Evolutionary conservation across 1,139 yeast species (phyloP).

Genomic region (Yamadazyma songkhlaensis): DNA sequence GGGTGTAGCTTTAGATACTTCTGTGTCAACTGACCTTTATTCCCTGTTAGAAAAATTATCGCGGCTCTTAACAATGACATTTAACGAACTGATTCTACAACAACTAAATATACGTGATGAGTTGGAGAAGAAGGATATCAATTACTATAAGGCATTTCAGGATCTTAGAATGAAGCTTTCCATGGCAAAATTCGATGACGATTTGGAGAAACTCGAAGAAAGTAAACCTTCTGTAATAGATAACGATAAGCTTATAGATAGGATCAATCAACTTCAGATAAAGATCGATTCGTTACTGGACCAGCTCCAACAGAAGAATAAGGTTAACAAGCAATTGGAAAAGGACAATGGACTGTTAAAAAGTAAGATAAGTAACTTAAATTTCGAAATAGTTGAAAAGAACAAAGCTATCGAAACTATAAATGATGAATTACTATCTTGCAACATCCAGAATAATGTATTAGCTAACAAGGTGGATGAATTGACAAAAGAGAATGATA

Average conservation of each 20-base stretch:
- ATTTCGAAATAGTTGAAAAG: constrained; percentile 51
- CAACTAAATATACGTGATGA: constrained; percentile 29
- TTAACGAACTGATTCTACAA: not conserved
- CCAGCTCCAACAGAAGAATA: constrained; percentile 11
- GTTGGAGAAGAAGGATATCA: constrained; percentile 29
- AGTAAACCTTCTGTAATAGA: constrained; percentile 10
- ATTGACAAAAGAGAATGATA: constrained; percentile 42
- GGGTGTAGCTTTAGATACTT: not conserved
- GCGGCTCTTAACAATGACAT: not conserved
- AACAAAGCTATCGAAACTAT: constrained; percentile 56
- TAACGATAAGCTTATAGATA: constrained; percentile 18
- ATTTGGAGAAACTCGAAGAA: constrained; percentile 5
- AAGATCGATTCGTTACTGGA: constrained; percentile 21
- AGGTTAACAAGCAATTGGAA: constrained; percentile 19
- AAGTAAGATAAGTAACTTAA: constrained; percentile 30
- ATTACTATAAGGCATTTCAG: constrained; percentile 33
- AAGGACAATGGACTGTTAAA: constrained; percentile 22
- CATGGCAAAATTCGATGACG: constrained; percentile 1
- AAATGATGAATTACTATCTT: constrained; percentile 69
- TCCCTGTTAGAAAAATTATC: not conserved
- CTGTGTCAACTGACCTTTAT: not conserved
- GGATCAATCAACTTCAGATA: constrained; percentile 24
- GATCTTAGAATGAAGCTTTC: constrained; percentile 19
- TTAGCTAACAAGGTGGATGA: constrained; percentile 40
- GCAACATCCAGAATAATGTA: constrained; percentile 69